Evolutionary conservation across 2,329 filamentous ascomycete genomes (phyloP), one percentile per base, ranked within the genome.

Genomic region (Massarina eburnea): DNA sequence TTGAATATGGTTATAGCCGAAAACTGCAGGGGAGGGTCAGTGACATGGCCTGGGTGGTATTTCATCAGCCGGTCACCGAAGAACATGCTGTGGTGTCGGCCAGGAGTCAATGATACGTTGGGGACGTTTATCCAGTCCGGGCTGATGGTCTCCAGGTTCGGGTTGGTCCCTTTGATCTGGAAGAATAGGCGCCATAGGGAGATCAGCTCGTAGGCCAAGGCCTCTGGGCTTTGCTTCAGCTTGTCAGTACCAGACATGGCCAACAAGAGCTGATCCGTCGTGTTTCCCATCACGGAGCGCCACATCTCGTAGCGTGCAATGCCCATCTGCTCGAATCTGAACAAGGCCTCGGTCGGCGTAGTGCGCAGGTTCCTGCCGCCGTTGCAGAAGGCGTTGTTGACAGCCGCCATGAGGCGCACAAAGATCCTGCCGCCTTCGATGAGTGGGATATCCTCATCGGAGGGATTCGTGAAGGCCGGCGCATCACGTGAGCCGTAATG

Each of bases 161-260:
- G 48, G 43, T 46, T 41, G 17, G 20, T 20, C 18, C 59, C 63
- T 45, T 59, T 57, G 39, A 54, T 60, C 37, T 68, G 64, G 40
- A 69, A 67, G 44, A 68, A 62, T 15, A 69, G 39, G 17, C 55
- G 58, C 66, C 66, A 70, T 7, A 69, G 43, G 3, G 62, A 62
- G 8, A 67, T 29, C 2, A 70, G 53, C 49, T 70, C 67, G 4
- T 38, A 33, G 2, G 66, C 44, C 30, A 66, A 39, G 3, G 46
- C 42, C 19, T 61, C 53, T 10, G 63, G 24, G 24, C 54, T 45
- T 30, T 45, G 44, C 29, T 45, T 49, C n/a, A 41, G 26, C 8
- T 34, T 30, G 14, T 43, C 20, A 7, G 27, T 22, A 8, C 24
- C 38, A 10, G 55, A 55, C 17, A 57, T 46, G 6, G 52, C 46